These are phyloP conservation scores for Lactarius hengduanensis DNA, from an alignment of 768 basidiomycete genomes.

Conservation along the genomic window DNA sequence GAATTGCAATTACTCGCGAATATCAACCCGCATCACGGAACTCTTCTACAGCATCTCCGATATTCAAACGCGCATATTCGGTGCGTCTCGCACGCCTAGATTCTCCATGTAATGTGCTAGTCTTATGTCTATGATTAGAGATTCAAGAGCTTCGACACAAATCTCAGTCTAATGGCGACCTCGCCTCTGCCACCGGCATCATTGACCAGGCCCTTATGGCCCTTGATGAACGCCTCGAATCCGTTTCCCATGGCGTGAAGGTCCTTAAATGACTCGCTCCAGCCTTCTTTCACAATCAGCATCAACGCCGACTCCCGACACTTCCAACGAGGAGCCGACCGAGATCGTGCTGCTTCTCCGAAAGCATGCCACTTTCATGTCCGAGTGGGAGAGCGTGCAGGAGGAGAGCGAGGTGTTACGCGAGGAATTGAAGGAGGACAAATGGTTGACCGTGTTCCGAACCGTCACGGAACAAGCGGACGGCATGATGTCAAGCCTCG, in stretches of 20 bases:
- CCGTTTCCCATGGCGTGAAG: conserved; percentile 70
- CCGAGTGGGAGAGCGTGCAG: conserved; percentile 81
- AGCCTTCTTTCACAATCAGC: conserved; percentile 52
- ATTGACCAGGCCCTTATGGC: conserved; percentile 81
- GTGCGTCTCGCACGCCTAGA: conserved; percentile 41
- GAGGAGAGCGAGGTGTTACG: conserved; percentile 76
- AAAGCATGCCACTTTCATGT: conserved; percentile 69
- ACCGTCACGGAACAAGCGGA: conserved; percentile 94
- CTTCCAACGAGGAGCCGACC: conserved; percentile 37
- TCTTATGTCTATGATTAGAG: conserved; percentile 46
- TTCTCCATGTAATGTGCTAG: not conserved
- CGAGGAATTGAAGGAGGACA: conserved; percentile 96
- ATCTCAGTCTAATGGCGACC: conserved; percentile 61
- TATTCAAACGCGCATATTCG: conserved; percentile 89
- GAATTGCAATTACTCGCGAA: conserved; percentile 72
- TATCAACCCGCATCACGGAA: conserved; percentile 85
- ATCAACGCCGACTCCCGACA: conserved; percentile 47
- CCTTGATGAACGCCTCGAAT: conserved; percentile 76
- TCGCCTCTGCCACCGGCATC: conserved; percentile 57
- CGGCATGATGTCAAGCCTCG: conserved; percentile 95
- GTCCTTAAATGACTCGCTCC: conserved; percentile 60
- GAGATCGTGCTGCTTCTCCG: conserved; percentile 56
- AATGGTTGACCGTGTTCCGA: conserved; percentile 93
- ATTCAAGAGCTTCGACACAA: conserved; percentile 93
- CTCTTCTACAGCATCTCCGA: conserved; percentile 84